These are phyloP conservation scores for Ammopiptanthus mongolicus DNA, from an alignment of 306 rosid genomes.

Conservation along the genomic window DNA sequence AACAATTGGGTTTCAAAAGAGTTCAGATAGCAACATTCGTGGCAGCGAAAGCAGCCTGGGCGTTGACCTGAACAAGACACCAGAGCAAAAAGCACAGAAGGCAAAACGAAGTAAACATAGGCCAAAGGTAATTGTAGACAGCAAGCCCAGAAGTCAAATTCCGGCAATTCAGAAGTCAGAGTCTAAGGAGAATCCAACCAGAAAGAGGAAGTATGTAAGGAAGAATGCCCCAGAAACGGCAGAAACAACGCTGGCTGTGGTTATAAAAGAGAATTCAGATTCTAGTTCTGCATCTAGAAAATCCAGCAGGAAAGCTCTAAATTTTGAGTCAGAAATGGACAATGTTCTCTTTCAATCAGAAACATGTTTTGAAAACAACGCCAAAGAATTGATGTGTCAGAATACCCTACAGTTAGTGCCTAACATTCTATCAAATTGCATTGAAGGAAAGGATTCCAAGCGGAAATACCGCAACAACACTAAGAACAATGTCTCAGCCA, in stretches of 20 bases:
- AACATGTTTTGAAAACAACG: conserved; percentile 20
- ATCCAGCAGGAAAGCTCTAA: conserved; percentile 56
- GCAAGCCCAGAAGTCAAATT: conserved; percentile 50
- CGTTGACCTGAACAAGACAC: conserved; percentile 68
- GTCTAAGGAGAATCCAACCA: conserved; percentile 37
- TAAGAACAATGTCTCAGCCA: conserved; percentile 24
- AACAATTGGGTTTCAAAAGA: conserved; percentile 23
- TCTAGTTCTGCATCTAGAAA: conserved; percentile 27
- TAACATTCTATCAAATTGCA: conserved; percentile 28
- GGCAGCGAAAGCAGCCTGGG: conserved; percentile 32
- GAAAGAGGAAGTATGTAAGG: conserved; percentile 36
- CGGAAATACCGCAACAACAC: conserved; percentile 35
- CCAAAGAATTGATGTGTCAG: conserved; percentile 11
- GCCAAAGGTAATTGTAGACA: conserved; percentile 80
- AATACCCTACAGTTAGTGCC: conserved; percentile 25
- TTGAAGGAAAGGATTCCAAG: conserved; percentile 42
- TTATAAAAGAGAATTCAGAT: conserved; percentile 18
- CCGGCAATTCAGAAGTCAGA: conserved; percentile 32
- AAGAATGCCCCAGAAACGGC: conserved; percentile 43
- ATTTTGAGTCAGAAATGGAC: conserved; percentile 47
- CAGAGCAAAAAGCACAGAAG: conserved; percentile 63
- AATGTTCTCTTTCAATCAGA: conserved; percentile 32
- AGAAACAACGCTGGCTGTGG: conserved; percentile 37
- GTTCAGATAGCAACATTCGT: conserved; percentile 30
- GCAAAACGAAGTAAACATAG: conserved; percentile 76